phyloP scores from a whole-genome alignment of 1,284 basidiomycete species.

The Abortiporus biennis region DNA sequence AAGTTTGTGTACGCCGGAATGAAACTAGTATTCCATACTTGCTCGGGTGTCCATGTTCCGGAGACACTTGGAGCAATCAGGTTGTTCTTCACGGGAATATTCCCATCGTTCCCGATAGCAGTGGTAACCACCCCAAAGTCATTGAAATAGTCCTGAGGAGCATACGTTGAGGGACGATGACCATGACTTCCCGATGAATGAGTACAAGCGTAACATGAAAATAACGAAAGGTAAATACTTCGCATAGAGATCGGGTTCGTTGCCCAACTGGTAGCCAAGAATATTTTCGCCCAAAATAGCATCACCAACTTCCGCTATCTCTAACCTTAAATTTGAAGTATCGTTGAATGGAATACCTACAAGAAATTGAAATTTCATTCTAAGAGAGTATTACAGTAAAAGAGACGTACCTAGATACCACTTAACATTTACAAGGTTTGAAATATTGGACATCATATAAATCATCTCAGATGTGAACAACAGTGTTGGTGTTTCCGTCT shows the following conservation, averaged over 20 bases:
- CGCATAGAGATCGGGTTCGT: constrained; percentile 52
- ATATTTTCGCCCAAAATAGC: constrained; percentile 36
- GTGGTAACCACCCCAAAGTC: constrained; percentile 37
- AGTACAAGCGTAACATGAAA: constrained; percentile 5
- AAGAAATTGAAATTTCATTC: background rate
- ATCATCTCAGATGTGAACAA: constrained; percentile 36
- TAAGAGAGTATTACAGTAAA: no score
- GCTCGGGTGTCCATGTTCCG: constrained; percentile 44
- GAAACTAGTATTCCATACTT: constrained; percentile 55
- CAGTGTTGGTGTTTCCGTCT: constrained; percentile 34
- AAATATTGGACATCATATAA: constrained; percentile 35
- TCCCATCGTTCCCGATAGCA: constrained; percentile 35
- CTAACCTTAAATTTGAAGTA: constrained; percentile 34
- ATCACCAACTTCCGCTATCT: constrained; percentile 40
- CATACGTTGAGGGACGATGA: constrained; percentile 28
- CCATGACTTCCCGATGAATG: constrained; percentile 16
- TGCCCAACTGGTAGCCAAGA: constrained; percentile 42
- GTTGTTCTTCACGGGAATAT: constrained; percentile 37
- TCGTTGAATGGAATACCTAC: constrained; percentile 44
- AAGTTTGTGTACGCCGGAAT: constrained; percentile 38
- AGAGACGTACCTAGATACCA: constrained; percentile 35
- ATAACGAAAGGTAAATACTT: constrained; percentile 23
- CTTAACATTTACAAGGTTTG: constrained; percentile 29
- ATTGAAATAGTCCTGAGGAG: constrained; percentile 38
- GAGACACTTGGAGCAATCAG: constrained; percentile 58